Conservation (phyloP, 2,329 filamentous ascomycete genomes). For the Fusarium torulosum region DNA sequence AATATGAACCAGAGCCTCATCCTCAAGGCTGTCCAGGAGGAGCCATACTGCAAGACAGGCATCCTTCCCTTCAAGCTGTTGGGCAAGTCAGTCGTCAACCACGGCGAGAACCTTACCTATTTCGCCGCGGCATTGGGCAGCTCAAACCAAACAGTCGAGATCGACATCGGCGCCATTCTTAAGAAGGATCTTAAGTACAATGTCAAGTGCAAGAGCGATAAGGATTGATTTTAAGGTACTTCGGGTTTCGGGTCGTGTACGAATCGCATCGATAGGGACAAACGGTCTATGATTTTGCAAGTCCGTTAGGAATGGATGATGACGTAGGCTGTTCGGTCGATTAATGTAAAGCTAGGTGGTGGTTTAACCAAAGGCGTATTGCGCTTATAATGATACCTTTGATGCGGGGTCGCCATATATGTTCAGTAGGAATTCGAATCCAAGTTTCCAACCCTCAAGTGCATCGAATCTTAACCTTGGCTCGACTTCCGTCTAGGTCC, state of each 20-base stretch:
- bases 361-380: conserved; percentile 42
- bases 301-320: neutral
- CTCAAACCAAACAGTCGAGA: conserved; percentile 63
- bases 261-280: neutral
- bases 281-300: conserved; percentile 7
- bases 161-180: conserved; percentile 64
- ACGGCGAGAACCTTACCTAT: conserved; percentile 67
- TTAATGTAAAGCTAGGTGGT: conserved; percentile 33
- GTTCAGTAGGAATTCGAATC: conserved; percentile 27
- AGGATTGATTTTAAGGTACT: conserved; percentile 13
- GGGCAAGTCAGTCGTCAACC: conserved; percentile 64
- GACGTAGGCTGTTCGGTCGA: conserved; percentile 10
- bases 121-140: conserved; percentile 66
- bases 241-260: neutral
- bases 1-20: conserved; percentile 64
- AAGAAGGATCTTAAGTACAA: conserved; percentile 49
- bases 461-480: conserved; percentile 11
- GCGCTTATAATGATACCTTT: conserved; percentile 52
- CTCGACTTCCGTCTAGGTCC: conserved; percentile 6
- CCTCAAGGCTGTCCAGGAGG: conserved; percentile 54
- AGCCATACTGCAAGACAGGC: conserved; percentile 66
- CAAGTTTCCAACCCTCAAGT: conserved; percentile 29
- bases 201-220: conserved; percentile 41
- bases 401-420: conserved; percentile 37
- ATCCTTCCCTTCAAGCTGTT: conserved; percentile 67